Evolutionary conservation across 2,329 filamentous ascomycete genomes (phyloP).

Genomic region (Phialemonium atrogriseum): DNA sequence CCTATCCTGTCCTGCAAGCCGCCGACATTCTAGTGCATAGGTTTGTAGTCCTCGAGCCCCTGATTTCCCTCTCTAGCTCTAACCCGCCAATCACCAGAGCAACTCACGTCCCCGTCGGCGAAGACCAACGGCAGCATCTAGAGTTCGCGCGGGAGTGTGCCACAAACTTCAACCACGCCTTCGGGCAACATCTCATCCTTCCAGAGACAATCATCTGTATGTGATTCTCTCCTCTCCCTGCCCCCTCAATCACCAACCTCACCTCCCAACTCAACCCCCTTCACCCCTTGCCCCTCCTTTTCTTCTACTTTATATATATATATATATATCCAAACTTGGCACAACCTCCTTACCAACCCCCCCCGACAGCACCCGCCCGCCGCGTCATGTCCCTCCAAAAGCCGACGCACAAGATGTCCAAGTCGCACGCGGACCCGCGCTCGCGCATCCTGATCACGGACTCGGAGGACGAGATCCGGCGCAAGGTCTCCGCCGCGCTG

Average conservation of each 20-base stretch:
- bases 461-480: constrained; percentile 48
- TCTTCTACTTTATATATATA: constrained; percentile 1
- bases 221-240: constrained; percentile 8
- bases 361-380: constrained; percentile 57
- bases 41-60: no score
- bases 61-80: background rate
- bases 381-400: constrained; percentile 84
- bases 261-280: background rate
- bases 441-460: constrained; percentile 84
- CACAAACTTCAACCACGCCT: constrained; percentile 75
- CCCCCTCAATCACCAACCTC: background rate
- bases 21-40: constrained; percentile 87
- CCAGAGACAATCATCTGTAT: constrained; percentile 68
- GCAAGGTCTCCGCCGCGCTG: constrained; percentile 63
- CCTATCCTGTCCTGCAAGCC: constrained; percentile 91
- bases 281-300: background rate
- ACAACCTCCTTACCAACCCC: no score
- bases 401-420: constrained; percentile 86
- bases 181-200: constrained; percentile 48
- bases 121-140: constrained; percentile 88
- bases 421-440: constrained; percentile 63
- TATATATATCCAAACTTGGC: no score
- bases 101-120: constrained; percentile 93
- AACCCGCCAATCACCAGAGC: constrained; percentile 43
- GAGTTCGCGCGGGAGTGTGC: constrained; percentile 86